These are phyloP conservation scores for Lichtheimia hyalospora DNA, from an alignment of 371 early-diverging fungal species.

Conservation along the genomic window DNA sequence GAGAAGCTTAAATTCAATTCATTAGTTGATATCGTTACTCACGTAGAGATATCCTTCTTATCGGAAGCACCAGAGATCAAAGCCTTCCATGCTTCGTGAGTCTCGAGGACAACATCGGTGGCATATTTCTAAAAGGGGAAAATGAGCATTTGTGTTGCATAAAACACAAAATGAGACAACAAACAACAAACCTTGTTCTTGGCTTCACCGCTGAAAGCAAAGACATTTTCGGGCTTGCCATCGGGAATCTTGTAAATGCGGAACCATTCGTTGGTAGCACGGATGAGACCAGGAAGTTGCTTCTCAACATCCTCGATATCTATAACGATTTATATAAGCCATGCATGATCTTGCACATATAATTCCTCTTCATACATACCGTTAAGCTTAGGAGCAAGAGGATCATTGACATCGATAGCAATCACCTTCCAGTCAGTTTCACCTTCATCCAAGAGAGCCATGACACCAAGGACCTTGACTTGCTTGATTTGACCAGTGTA, in stretches of 20 bases:
- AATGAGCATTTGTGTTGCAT: neutral
- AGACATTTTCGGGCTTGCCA: conserved; percentile 94
- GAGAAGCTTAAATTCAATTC: neutral
- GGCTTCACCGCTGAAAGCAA: conserved; percentile 95
- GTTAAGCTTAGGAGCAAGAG: conserved; percentile 82
- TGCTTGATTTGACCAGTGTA: conserved; percentile 67
- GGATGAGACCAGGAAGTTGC: conserved; percentile 88
- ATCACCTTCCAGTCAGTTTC: conserved; percentile 99
- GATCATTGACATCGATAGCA: conserved; percentile 90
- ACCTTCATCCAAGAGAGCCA: conserved; percentile 93
- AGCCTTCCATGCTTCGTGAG: conserved; percentile 94
- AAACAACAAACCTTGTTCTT: conserved; percentile 70
- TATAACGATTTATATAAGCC: conserved; percentile 9
- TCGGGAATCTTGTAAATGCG: conserved; percentile 97
- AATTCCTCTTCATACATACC: conserved; percentile 22
- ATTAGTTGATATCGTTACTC: conserved; percentile 22
- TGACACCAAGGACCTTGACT: conserved; percentile 92
- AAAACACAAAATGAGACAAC: neutral
- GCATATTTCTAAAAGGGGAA: conserved; percentile 77
- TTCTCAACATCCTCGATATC: conserved; percentile 95
- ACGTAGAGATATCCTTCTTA: conserved; percentile 70
- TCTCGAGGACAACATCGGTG: conserved; percentile 87
- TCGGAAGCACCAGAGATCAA: conserved; percentile 76
- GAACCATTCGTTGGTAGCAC: conserved; percentile 96
- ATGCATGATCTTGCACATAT: neutral